These are phyloP conservation scores for Tilletia indica DNA, from an alignment of 1,284 basidiomycete species.

Conservation along the genomic window DNA sequence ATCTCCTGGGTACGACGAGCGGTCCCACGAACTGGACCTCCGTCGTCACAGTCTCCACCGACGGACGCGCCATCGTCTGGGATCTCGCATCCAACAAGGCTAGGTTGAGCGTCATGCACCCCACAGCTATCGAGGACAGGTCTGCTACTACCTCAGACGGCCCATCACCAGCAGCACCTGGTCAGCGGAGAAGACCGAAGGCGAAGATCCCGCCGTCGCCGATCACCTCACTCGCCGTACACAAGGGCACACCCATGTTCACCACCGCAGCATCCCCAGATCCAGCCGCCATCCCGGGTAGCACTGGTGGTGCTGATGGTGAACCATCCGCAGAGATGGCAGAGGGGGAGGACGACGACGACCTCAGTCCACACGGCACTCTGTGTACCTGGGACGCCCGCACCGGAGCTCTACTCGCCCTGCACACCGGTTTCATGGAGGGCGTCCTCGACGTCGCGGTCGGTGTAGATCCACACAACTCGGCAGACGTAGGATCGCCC, in stretches of 20 bases:
- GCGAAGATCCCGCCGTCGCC: background rate
- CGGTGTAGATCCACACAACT: conserved; percentile 21
- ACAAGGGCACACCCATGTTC: conserved; percentile 85
- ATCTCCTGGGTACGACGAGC: conserved; percentile 64
- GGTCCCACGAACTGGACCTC: conserved; percentile 62
- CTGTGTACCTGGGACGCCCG: conserved; percentile 90
- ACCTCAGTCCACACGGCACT: conserved; percentile 66
- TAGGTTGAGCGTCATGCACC: conserved; percentile 7
- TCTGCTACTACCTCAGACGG: background rate
- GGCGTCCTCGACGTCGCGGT: conserved; percentile 76
- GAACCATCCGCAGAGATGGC: background rate
- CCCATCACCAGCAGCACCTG: background rate
- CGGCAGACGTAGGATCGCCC: conserved; percentile 43
- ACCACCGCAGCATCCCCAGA: conserved; percentile 58
- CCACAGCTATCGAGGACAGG: background rate
- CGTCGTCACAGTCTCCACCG: conserved; percentile 83
- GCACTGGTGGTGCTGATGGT: too few species aligned
- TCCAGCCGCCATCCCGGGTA: background rate
- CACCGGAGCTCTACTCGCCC: conserved; percentile 73
- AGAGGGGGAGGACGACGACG: conserved; percentile 1
- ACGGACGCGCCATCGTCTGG: conserved; percentile 91
- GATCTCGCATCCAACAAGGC: conserved; percentile 72
- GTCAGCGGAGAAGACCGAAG: too few species aligned
- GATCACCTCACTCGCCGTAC: conserved; percentile 38
- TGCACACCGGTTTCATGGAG: conserved; percentile 80